A percentile compares a stretch with the other conserved stretches of the same genome.
Conservation (phyloP, 805 yeast species). For the Myxozyma udenii region DNA sequence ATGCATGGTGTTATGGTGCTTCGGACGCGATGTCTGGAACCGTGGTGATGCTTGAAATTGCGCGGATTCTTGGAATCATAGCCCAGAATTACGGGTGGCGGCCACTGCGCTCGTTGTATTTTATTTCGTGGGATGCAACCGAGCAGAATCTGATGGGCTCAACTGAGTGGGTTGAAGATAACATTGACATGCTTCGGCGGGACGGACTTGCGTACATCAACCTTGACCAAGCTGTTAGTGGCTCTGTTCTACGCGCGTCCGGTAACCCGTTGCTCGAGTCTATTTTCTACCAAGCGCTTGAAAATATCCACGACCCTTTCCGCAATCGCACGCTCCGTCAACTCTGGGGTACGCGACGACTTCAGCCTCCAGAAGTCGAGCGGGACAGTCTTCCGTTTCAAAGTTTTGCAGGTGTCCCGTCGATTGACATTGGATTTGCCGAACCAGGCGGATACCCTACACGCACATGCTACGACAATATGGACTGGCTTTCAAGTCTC, state of each 20-base stretch:
- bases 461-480: constrained; percentile 69
- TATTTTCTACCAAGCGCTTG: constrained; percentile 46
- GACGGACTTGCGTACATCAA: constrained; percentile 66
- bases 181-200: constrained; percentile 45
- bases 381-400: constrained; percentile 56
- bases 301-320: constrained; percentile 46
- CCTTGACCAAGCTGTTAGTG: constrained; percentile 63
- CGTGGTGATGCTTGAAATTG: constrained; percentile 61
- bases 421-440: constrained; percentile 55
- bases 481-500: constrained; percentile 60
- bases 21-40: constrained; percentile 77
- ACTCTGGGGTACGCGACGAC: constrained; percentile 10
- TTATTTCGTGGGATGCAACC: constrained; percentile 81
- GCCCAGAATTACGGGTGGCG: constrained; percentile 59
- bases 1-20: constrained; percentile 81
- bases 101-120: constrained; percentile 64
- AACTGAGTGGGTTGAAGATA: constrained; percentile 71
- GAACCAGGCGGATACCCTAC: constrained; percentile 55
- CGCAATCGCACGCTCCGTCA: constrained; percentile 13
- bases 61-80: constrained; percentile 52
- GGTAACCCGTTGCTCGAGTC: constrained; percentile 59
- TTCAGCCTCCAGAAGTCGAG: constrained; percentile 41
- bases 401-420: constrained; percentile 43
- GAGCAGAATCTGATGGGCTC: constrained; percentile 72
- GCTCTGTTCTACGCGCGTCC: constrained; percentile 50